Base-by-base conservation (phyloP, 768 basidiomycete genomes). In the Xerocomus brunneocitrinus region DNA sequence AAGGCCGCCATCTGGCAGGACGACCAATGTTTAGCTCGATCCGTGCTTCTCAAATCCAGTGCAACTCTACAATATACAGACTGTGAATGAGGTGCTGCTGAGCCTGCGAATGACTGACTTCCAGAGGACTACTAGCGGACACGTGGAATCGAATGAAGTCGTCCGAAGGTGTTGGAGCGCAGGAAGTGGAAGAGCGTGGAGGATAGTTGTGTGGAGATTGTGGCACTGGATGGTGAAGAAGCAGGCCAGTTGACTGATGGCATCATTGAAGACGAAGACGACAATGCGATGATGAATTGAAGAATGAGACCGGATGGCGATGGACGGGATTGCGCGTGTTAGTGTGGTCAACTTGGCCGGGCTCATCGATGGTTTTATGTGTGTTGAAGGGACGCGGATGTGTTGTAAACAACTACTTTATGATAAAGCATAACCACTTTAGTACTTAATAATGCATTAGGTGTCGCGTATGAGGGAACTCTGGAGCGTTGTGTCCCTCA, bases 111-210 rank as follows among this genome's bases (percentile, higher is more conserved):
- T 19, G 19, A 19, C 19, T 19, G 19, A 19, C 73, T 98, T 2
- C 79, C 89, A 0, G 97, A 99, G 69, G 97, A 19, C 19, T 19
- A 98, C 62, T 98, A 94, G 93, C 90, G 89, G 62, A 67, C 98
- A 59, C 80, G 97, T 31, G 97, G 95, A 1, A 91, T 95, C 85
- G 94, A 94, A 60, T 99, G 97, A 97, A 86, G 91, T 3, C 87
- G 91, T 6, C 78, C 91, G 54, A 82, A 83, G 56, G 85, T 98
- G 14, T 98, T 88, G 66, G 93, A 95, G 67, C 83, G 91, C 38
- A 95, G 95, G 0, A 98, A 87, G 67, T 99, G 97, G 97, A 90
- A 87, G 65, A 75, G 76, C 19, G 80, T 79, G 30, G 87, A 85
- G 48, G 84, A 85, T 53, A 76, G 79, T 44, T 71, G 73, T 36